Base-by-base conservation (phyloP, 108 stramenopile species). In the Stephanodiscus minutulus region DNA sequence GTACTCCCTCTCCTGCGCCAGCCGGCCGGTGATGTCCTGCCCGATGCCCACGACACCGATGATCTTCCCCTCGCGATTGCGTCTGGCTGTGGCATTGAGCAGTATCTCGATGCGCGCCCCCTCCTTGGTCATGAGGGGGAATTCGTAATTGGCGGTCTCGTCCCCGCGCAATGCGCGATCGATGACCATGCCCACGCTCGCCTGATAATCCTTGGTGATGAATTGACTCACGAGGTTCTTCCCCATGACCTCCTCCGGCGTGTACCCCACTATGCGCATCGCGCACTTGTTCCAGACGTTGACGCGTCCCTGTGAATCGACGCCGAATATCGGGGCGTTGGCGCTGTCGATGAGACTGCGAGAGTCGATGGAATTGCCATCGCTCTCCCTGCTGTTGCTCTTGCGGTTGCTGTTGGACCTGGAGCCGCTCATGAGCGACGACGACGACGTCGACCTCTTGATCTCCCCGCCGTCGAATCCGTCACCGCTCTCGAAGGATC, bases 231-330 rank as follows among this genome's bases (percentile, higher is more conserved):
- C 22, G n/a, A 48, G 18, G 18, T 48, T 48, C 57, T 76, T 46
- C 28, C 82, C 72, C 60, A 86, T 76, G 21, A 74, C 87, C 43
- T 88, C 87, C n/a, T 78, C 70, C 37, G 33, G 54, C 12, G 70
- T 44, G 72, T 83, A 85, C 11, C 87, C 87, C 36, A 83, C 82
- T 6, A 84, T 64, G 25, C 81, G 71, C 33, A 57, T 77, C 9
- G 76, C 85, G 18, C 61, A 57, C 11, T 80, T 50, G 55, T 86
- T 88, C 87, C 87, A 88, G 29, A 86, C 78, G 27, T 86, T 87
- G 9, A 92, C 80, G 9, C 25, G 58, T 24, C 87, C 83, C 6
- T 74, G 29, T 1, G 33, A 47, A 66, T 88, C 88, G 10, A 90
- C 63, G 9, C 88, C 87, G 65, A 90, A 87, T 43, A 93, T 84